Percentiles rank a stretch among this genome's conserved stretches.
Evolutionary conservation across 1,284 basidiomycete genomes (phyloP).

Genomic region (Ustilago vetiveriae): DNA sequence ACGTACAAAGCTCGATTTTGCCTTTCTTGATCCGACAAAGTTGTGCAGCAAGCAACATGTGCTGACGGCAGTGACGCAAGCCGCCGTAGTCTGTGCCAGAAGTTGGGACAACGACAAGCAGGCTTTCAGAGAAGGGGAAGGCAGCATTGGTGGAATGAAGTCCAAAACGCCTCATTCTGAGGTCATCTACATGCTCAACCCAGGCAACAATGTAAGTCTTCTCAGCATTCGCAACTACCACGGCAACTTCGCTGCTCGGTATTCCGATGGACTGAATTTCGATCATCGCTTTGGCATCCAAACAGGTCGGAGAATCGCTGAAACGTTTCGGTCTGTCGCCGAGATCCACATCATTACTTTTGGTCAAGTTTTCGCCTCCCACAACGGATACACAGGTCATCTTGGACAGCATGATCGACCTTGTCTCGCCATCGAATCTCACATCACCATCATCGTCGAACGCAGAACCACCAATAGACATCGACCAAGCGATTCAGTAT

Average conservation of each 20-base stretch:
- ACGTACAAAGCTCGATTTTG: constrained; percentile 35
- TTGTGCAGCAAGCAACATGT: constrained; percentile 42
- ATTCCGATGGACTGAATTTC: background rate
- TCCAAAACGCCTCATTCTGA: constrained; percentile 48
- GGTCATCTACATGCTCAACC: constrained; percentile 45
- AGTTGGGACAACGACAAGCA: constrained; percentile 19
- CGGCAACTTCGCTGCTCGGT: no score
- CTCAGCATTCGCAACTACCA: background rate
- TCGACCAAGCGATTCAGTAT: constrained; percentile 31
- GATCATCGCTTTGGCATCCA: background rate
- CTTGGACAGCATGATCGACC: constrained; percentile 27
- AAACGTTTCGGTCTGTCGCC: constrained; percentile 45
- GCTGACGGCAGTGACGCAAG: constrained; percentile 35
- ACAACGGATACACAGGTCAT: constrained; percentile 10
- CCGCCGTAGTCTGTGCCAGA: constrained; percentile 34
- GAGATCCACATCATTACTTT: constrained; percentile 30
- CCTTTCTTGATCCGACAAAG: constrained; percentile 47
- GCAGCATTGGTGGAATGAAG: constrained; percentile 46
- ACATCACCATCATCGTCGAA: constrained; percentile 4
- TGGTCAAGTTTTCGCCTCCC: constrained; percentile 36
- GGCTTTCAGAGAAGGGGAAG: constrained; percentile 29
- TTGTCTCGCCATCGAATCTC: constrained; percentile 20
- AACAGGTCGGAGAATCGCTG: constrained; percentile 45
- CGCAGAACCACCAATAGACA: constrained; percentile 1
- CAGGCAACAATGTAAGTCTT: constrained; percentile 44